These are phyloP conservation scores for Cyclotella choctawhatcheeana DNA, from an alignment of 108 stramenopile species.

Conservation along the genomic window DNA sequence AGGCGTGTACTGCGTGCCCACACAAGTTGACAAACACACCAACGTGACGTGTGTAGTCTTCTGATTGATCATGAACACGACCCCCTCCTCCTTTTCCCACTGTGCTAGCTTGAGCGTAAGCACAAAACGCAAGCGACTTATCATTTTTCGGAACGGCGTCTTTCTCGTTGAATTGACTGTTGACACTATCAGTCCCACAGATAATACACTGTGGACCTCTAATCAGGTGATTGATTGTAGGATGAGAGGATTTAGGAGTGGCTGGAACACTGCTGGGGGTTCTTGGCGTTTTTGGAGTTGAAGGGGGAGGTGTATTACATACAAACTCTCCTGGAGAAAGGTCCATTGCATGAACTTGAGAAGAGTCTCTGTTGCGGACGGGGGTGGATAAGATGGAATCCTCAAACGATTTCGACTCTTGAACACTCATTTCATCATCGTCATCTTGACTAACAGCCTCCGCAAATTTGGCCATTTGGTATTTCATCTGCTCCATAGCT, in stretches of 20 bases:
- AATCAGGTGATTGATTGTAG: conserved; percentile 50
- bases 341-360: too few relatives aligned
- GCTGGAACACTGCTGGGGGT: conserved; percentile 15
- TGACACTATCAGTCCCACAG: conserved; percentile 58
- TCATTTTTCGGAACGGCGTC: conserved; percentile 22
- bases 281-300: conserved; percentile 40
- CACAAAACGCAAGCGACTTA: conserved; percentile 81
- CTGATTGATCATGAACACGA: conserved; percentile 30
- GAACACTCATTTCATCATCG: conserved; percentile 54
- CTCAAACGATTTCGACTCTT: conserved; percentile 9
- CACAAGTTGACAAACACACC: conserved; percentile 83
- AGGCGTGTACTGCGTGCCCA: conserved; percentile 88
- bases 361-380: too few relatives aligned
- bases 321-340: too few relatives aligned
- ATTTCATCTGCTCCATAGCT: conserved; percentile 74
- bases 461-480: conserved; percentile 81
- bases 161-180: conserved; percentile 32
- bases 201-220: conserved; percentile 82
- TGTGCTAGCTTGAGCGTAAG: conserved; percentile 80
- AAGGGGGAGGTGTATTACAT: conserved; percentile 15
- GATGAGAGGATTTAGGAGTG: conserved; percentile 22
- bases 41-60: conserved; percentile 60
- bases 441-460: conserved; percentile 35
- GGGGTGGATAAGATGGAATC: conserved; percentile 41
- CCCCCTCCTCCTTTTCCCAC: conserved; percentile 82